phyloP scores from a whole-genome alignment of 2,329 filamentous ascomycete species.

The Epichloe festucae region DNA sequence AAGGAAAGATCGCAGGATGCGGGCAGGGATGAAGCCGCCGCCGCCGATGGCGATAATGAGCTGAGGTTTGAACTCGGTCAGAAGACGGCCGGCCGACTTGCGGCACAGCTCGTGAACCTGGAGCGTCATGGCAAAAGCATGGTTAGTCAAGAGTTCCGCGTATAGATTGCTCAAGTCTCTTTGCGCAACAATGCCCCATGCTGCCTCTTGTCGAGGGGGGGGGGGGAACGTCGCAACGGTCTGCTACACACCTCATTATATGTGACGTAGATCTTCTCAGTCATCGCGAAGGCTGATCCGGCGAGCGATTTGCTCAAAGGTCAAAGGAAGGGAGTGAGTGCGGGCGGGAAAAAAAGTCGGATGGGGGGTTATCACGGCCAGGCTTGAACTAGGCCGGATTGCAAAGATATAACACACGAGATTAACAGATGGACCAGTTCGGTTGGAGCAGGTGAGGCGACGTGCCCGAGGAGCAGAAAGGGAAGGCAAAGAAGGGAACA shows the following conservation, averaged over 20 bases:
- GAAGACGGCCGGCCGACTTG: constrained; percentile 65
- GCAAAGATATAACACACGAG: no score
- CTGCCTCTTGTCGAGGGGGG: not conserved
- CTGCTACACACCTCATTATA: constrained; percentile 67
- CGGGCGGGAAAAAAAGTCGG: no score
- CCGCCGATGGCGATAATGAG: constrained; percentile 98
- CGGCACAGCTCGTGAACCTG: constrained; percentile 98
- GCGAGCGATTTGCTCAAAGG: no score
- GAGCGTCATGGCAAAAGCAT: not conserved
- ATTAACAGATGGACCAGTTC: not conserved
- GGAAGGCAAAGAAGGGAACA: not conserved
- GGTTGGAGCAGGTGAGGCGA: not conserved
- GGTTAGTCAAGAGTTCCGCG: not conserved
- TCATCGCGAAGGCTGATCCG: constrained; percentile 41
- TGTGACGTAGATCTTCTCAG: constrained; percentile 77
- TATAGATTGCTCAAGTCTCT: not conserved
- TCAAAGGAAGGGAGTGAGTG: no score
- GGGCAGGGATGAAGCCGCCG: constrained; percentile 90
- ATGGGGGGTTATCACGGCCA: no score
- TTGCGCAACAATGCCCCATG: not conserved
- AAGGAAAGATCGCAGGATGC: constrained; percentile 95
- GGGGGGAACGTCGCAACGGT: not conserved
- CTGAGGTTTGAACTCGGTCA: constrained; percentile 77
- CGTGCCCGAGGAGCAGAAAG: constrained; percentile 9
- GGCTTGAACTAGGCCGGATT: no score